Base-by-base conservation (phyloP, 2,329 filamentous ascomycete genomes). In the Alternaria dauci region DNA sequence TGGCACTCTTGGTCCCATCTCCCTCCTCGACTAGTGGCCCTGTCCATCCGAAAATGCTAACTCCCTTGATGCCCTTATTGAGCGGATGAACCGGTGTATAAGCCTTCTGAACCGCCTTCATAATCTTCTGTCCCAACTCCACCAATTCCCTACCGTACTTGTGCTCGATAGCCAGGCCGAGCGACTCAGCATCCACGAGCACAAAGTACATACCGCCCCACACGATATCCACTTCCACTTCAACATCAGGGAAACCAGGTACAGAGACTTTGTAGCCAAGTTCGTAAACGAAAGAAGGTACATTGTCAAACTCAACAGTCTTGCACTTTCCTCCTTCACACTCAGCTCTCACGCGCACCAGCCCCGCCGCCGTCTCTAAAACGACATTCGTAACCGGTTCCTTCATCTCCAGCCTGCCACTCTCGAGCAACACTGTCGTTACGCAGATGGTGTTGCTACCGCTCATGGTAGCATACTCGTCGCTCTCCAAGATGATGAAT, bases 181-280 rank as follows among this genome's bases (percentile, higher is more conserved):
- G 59, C 0, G 78, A 75, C 1, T 68, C 69, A 0, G 76, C 79
- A 52, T 83, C 79, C 0, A 83, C 80, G 8, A 84, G 50, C 2
- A 71, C 79, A 55, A 80, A 84, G 61, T 78, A 76, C 81, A 82
- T 82, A 1, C 82, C 82, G 7, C 82, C 82, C 71, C 78, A 84
- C 14, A 80, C 82, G 48, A 84, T 73, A 54, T 84, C 81, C 30
- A 48, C 46, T 20, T 48, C 30, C 0, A 48, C 30, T 2, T n/a
- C 46, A 2, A 12, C 18, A 12, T 23, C 6, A 5, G 4, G 11
- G 8, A 50, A 12, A 3, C 46, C 46, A 7, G 32, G 30, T 2
- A 50, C 46, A 25, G 30, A 34, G 2, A 83, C 79, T 0, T 52
- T 61, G 2, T 83, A 62, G 62, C 82, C 81, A 1, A 84, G 70